Conservation (phyloP, 1,139 yeast species). For the Candida smagusa region DNA sequence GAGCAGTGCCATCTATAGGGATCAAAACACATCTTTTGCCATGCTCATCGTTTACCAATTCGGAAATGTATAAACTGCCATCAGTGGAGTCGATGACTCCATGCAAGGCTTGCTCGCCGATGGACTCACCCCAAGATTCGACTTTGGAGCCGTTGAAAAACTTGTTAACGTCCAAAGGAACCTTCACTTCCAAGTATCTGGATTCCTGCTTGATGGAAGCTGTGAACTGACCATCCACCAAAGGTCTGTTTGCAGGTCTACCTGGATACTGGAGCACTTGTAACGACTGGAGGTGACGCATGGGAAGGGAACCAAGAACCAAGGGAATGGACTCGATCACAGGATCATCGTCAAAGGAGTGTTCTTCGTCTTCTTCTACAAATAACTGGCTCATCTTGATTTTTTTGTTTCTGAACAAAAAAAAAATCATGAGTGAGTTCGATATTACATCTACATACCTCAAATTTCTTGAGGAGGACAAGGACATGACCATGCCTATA, state of each 20-base stretch:
- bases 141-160: conserved; percentile 67
- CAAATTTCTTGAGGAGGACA: conserved; percentile 76
- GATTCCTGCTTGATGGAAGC: conserved; percentile 64
- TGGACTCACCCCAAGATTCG: conserved; percentile 59
- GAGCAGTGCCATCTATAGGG: conserved; percentile 68
- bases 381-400: conserved; percentile 5
- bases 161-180: conserved; percentile 61
- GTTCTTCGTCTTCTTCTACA: conserved; percentile 12
- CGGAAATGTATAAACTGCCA: conserved; percentile 47
- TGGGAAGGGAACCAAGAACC: conserved; percentile 26
- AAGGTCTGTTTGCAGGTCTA: conserved; percentile 50
- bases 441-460: conserved; percentile 81
- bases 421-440: conserved; percentile 30
- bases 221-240: conserved; percentile 39
- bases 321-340: conserved; percentile 75
- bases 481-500: conserved; percentile 97
- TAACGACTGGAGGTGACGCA: conserved; percentile 23
- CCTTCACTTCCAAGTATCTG: conserved; percentile 57
- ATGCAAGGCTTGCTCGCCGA: conserved; percentile 57
- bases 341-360: conserved; percentile 60
- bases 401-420: background rate
- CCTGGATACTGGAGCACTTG: conserved; percentile 70
- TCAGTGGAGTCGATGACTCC: conserved; percentile 64
- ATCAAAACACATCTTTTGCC: conserved; percentile 52
- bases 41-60: conserved; percentile 21